A percentile compares a stretch with the other conserved stretches of the same genome.
Conservation (phyloP, 768 basidiomycete species). For the Phaffia australis region DNA sequence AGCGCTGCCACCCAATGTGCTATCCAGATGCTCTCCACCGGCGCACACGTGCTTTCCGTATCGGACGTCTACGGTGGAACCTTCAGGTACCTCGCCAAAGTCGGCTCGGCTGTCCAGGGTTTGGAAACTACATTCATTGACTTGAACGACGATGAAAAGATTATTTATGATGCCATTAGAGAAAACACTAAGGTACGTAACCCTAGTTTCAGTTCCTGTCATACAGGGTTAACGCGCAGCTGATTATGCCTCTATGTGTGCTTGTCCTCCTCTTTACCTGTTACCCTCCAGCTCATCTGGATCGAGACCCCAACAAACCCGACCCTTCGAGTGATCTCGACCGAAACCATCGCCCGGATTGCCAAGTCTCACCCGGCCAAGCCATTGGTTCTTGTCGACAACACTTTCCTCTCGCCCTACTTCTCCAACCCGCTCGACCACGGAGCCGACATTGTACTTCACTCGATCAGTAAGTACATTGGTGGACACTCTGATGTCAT, state of each 20-base stretch:
- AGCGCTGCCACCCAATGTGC: slow-evolving; percentile 48
- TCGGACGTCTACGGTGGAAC: slow-evolving; percentile 15
- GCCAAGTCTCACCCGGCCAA: slow-evolving; percentile 47
- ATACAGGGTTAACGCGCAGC: not conserved
- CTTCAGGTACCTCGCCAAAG: slow-evolving; percentile 52
- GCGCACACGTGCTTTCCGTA: slow-evolving; percentile 10
- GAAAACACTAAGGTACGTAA: slow-evolving; percentile 66
- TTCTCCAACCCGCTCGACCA: slow-evolving; percentile 68
- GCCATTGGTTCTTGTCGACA: slow-evolving; percentile 81
- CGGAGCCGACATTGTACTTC: slow-evolving; percentile 70
- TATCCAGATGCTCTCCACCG: slow-evolving; percentile 15
- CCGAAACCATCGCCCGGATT: slow-evolving; percentile 57
- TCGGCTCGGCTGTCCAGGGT: slow-evolving; percentile 55
- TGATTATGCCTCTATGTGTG: not conserved
- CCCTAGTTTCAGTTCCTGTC: not conserved
- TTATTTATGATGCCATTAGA: slow-evolving; percentile 54
- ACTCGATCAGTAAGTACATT: slow-evolving; percentile 68
- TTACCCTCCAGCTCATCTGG: slow-evolving; percentile 62
- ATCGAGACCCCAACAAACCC: slow-evolving; percentile 94
- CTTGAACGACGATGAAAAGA: slow-evolving; percentile 55
- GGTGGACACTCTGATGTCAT: slow-evolving; percentile 73
- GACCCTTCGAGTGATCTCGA: slow-evolving; percentile 73
- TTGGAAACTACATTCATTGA: slow-evolving; percentile 69
- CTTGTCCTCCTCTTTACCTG: not conserved
- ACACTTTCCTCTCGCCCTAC: slow-evolving; percentile 87